A percentile compares a stretch with the other conserved stretches of the same genome.
phyloP scores from a whole-genome alignment of 139 green algal species.

The Zygnema circumcarinatum region DNA sequence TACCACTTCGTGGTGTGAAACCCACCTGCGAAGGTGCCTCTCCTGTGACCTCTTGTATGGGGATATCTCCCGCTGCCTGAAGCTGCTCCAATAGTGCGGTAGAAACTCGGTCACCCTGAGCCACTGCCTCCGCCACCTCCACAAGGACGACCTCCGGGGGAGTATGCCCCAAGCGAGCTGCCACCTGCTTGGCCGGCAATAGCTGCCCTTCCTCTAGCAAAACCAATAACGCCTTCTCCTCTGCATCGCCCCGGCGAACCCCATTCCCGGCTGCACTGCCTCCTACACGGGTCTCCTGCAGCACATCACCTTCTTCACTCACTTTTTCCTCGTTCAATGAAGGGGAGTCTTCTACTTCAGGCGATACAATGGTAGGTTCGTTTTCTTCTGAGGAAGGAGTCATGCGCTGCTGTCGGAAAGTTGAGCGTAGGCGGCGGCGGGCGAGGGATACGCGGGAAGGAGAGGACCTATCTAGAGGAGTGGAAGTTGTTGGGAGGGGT shows the following conservation, averaged over 20 bases:
- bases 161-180: not conserved
- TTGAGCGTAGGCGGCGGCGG: not conserved
- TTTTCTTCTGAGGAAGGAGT: not conserved
- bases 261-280: not conserved
- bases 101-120: not conserved
- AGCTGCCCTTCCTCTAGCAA: conserved; percentile 10
- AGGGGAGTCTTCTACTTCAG: not conserved
- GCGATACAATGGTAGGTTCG: not conserved
- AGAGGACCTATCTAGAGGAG: too few species aligned
- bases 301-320: not conserved
- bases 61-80: not conserved
- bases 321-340: not conserved
- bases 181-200: not conserved
- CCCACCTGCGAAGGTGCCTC: not conserved
- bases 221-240: conserved; percentile 8
- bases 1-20: too few species aligned
- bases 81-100: not conserved
- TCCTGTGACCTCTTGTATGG: not conserved
- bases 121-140: not conserved
- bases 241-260: not conserved
- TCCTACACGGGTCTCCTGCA: not conserved
- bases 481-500: not conserved
- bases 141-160: not conserved
- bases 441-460: not conserved
- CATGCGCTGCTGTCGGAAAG: not conserved